Base-by-base conservation (phyloP, 495 filamentous ascomycete species). In the Thozetella sp. region DNA sequence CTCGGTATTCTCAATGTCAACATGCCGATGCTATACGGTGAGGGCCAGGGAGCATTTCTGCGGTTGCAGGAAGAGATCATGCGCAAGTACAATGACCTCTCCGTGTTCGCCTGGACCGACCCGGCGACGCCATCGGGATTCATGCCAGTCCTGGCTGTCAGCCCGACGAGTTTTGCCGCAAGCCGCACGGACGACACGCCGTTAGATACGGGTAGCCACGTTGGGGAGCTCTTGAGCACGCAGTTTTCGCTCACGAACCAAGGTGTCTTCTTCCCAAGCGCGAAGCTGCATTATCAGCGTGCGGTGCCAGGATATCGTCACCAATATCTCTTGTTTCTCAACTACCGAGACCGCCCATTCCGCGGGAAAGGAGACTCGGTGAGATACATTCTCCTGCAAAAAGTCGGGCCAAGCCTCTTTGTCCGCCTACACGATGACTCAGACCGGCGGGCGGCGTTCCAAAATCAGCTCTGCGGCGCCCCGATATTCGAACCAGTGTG, bases 211-310 rank as follows among this genome's bases (percentile, higher is more conserved):
- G n/a, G n/a, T n/a, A n/a, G n/a, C n/a, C n/a, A n/a, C n/a, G n/a
- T n/a, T n/a, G n/a, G n/a, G n/a, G n/a, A n/a, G n/a, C n/a, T n/a
- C n/a, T n/a, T n/a, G n/a, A n/a, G n/a, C n/a, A n/a, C n/a, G n/a
- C n/a, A n/a, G n/a, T n/a, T n/a, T 61, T 71, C 73, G 19, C 76
- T 63, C 53, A 76, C 76, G 52, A 65, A 69, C 24, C 67, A 76
- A 58, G 19, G 15, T 0, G 2, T 58, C 15, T 37, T 23, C 19
- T 58, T 48, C 43, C 43, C 43, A 11, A 48, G 43, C n/a, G 43
- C n/a, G 3, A 4, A 20, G 43, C 43, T 48, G 10, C 43, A 48
- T 10, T 48, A 48, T n/a, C 43, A 48, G n/a, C 43, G 11, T 20
- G 43, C 9, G 6, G 43, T 48, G n/a, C 43, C 43, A 20, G 43